A percentile compares a stretch with the other conserved stretches of the same genome.
Evolutionary conservation across 345 rosid species (phyloP).

Genomic region (Orychophragmus violaceus): DNA sequence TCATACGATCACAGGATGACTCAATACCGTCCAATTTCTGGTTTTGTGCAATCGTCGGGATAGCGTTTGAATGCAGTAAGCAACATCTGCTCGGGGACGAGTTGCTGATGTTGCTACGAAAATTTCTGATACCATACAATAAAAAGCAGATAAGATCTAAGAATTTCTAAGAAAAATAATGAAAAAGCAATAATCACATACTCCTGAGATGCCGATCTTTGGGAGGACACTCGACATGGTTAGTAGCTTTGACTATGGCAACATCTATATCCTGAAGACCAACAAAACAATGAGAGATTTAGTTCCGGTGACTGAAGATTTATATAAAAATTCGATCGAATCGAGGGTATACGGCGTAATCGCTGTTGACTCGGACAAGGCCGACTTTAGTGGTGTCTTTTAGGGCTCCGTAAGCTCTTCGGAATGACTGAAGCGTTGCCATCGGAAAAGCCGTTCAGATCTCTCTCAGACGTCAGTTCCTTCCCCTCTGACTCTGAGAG

Average conservation of each 20-base stretch:
- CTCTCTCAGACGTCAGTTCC: neutral
- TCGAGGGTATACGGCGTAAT: conserved; percentile 51
- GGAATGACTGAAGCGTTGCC: conserved; percentile 84
- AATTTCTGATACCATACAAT: conserved; percentile 42
- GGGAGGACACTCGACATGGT: conserved; percentile 86
- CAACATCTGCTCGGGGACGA: conserved; percentile 89
- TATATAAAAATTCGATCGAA: neutral
- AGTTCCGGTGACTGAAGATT: neutral
- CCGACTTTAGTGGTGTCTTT: conserved; percentile 94
- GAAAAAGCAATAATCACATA: conserved; percentile 11
- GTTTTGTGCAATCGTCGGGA: conserved; percentile 73
- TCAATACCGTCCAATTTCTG: conserved; percentile 64
- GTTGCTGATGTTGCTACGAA: conserved; percentile 61
- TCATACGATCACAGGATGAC: neutral
- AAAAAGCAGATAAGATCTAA: neutral
- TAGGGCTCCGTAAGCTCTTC: conserved; percentile 83
- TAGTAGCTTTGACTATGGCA: conserved; percentile 88
- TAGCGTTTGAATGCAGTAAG: conserved; percentile 78
- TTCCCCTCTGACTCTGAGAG: neutral
- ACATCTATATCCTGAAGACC: conserved; percentile 65
- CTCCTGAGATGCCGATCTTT: conserved; percentile 78
- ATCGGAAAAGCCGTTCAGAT: conserved; percentile 34
- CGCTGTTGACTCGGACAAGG: conserved; percentile 87
- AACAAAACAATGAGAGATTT: neutral
- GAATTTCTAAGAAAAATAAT: neutral